Base-by-base conservation (phyloP, 176 grass and related monocot genomes). In the Carex scoparia region DNA sequence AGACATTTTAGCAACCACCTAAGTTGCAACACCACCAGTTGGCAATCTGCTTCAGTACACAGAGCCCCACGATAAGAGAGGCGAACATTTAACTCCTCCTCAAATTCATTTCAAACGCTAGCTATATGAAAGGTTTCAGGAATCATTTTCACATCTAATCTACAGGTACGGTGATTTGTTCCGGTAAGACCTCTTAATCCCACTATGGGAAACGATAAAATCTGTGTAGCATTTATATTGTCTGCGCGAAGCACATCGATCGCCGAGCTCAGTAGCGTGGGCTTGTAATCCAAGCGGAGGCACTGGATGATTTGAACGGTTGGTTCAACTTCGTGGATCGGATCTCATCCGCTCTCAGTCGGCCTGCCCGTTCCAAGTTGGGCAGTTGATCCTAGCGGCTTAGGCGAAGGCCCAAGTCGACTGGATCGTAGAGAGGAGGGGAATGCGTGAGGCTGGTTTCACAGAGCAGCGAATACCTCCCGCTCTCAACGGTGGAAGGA, bases 381-480 rank as follows among this genome's bases (percentile, higher is more conserved):
- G 61, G 61, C 7, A 63, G 61, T n/a, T 63, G 61, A 63, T 63
- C 61, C 2, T 11, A 81, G 19, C 61, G 19, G 23, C n/a, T 63
- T 2, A 10, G 61, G 61, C 61, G 61, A 63, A 63, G n/a, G 19
- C 61, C 7, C 3, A 9, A 0, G 61, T 63, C 11, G 18, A 28
- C 23, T 63, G 61, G 61, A 63, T 63, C 19, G 8, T 77, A 77
- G 18, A 77, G 72, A 4, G 86, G 81, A 73, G 85, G 89, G 86
- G 30, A 87, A 2, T 19, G 86, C 89, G 83, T 86, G 15, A 86
- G 86, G 86, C 83, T 91, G 86, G 86, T 0, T 59, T 88, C 69
- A 88, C 83, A 88, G 86, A 91, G 84, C 86, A 86, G 86, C 79
- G 89, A 81, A 28, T 4, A 87, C 77, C 64, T 70, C 33, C 79